Base-by-base conservation (phyloP, 495 filamentous ascomycete genomes). In the Xylaria scruposa region DNA sequence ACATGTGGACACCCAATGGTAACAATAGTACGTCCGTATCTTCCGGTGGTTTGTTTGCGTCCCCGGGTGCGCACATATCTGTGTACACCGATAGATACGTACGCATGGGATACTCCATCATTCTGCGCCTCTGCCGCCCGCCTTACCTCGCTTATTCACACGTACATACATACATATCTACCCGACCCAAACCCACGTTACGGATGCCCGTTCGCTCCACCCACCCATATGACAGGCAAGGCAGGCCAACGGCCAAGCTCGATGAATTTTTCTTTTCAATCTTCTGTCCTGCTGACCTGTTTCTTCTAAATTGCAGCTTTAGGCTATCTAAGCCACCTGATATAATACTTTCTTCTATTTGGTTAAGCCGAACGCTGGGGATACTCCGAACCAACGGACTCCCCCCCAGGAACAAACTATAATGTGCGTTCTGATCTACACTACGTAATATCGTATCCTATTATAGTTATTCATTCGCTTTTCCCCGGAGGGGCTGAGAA, bases 81-180 rank as follows among this genome's bases (percentile, higher is more conserved):
- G 46, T 15, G 19, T 51, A 64, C 38, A 47, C 47, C 6, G 6
- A 12, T n/a, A 13, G 17, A 58, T 54, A 49, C 65, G 36, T 21
- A 44, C 33, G 15, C 42, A 9, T 33, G 19, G 21, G 17, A 59
- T 58, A 42, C 67, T 21, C 51, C 40, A 38, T 49, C 4, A 31
- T 7, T 51, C 67, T 42, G 67, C 67, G 38, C 29, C 67, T 70
- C 46, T 63, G 21, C 68, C 68, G 59, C 21, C 66, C 40, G 66
- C 53, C 36, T 58, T 29, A 49, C 66, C 53, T 59, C 40, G 66
- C 51, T 59, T 65, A 65, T 49, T 26, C 42, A 47, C 31, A 31
- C 60, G 6, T 61, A 61, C 58, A 67, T 64, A 61, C 58, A 67
- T 64, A 71, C 64, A 38, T 60, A 38, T 63, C 24, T 63, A 53